Base-by-base conservation (phyloP, 202 grass and related monocot genomes). In the Cymbopogon flexuosus region DNA sequence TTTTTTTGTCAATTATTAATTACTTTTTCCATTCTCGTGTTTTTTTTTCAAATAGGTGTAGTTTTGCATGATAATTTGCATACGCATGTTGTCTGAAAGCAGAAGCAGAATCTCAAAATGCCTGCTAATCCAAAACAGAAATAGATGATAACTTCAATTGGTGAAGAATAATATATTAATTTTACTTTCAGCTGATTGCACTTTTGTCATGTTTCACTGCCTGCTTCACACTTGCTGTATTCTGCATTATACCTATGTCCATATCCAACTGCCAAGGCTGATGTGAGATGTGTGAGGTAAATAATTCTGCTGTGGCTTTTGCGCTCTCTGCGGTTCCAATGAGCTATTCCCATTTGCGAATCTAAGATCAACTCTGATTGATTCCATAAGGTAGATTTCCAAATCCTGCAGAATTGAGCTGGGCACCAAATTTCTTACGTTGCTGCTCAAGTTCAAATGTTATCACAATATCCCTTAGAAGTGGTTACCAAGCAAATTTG, bases 191-290 rank as follows among this genome's bases (percentile, higher is more conserved):
- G 3, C 21, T 1, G 16, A 21, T n/a, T 80, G 42, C 40, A 51
- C 49, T 41, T 34, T 76, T 68, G 21, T 73, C n/a, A 69, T 47
- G 41, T 79, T 76, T 60, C 59, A 64, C 24, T 68, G 16, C 27
- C 19, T 35, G 62, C 14, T 78, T 54, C 62, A 74, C 52, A 12
- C 23, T 68, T 79, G 37, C 8, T 58, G 54, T 58, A 22, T 8
- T 56, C 5, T 54, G 22, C 19, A 68, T 27, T 67, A 11, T 27
- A 54, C n/a, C 27, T 15, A 27, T 18, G 31, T 39, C 39, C 63
- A 15, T 21, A 54, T 65, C 29, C 59, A 83, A 81, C 29, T 73
- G 18, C 29, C n/a, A 37, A 75, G 54, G 35, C 16, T 24, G 75
- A 41, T 1, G 23, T 22, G 60, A 54, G 54, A 35, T 19, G 16